phyloP scores from a whole-genome alignment of 192 early-diverging fungal species.

The Backusella macrospora region DNA sequence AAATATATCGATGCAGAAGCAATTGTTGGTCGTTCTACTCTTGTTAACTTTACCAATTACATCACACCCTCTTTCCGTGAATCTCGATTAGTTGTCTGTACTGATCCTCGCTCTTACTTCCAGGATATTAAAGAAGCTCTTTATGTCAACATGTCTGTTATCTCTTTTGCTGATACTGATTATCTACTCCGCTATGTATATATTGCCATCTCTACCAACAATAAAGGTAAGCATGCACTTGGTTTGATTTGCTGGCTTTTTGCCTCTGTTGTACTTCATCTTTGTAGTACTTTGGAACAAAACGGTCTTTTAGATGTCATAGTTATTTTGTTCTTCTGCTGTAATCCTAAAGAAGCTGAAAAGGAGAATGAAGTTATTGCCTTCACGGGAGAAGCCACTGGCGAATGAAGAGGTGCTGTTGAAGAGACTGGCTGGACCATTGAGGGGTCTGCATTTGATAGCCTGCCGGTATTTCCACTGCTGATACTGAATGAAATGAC shows the following conservation, averaged over 20 bases:
- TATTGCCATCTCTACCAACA: conserved; percentile 99
- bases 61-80: conserved; percentile 99
- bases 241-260: conserved; percentile 96
- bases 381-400: conserved; percentile 17
- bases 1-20: conserved; percentile 97
- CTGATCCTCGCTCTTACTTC: conserved; percentile 96
- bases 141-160: conserved; percentile 99
- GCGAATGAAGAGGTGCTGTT: conserved; percentile 37
- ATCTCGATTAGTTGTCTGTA: conserved; percentile 95
- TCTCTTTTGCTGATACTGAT: conserved; percentile 97
- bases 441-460: conserved; percentile 50
- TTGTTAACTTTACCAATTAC: conserved; percentile 99
- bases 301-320: conserved; percentile 90
- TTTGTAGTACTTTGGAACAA: conserved; percentile 89
- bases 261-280: conserved; percentile 95
- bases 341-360: conserved; percentile 93
- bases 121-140: conserved; percentile 98
- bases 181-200: conserved; percentile 91
- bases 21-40: conserved; percentile 99
- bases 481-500: conserved; percentile 30
- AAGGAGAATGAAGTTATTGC: conserved; percentile 83
- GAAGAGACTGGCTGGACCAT: conserved; percentile 65
- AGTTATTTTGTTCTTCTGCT: conserved; percentile 99
- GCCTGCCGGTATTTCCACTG: conserved; percentile 40
- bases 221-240: conserved; percentile 97